Base-by-base conservation (phyloP, 2,329 filamentous ascomycete species). In the Alternaria hordeiaustralica region DNA sequence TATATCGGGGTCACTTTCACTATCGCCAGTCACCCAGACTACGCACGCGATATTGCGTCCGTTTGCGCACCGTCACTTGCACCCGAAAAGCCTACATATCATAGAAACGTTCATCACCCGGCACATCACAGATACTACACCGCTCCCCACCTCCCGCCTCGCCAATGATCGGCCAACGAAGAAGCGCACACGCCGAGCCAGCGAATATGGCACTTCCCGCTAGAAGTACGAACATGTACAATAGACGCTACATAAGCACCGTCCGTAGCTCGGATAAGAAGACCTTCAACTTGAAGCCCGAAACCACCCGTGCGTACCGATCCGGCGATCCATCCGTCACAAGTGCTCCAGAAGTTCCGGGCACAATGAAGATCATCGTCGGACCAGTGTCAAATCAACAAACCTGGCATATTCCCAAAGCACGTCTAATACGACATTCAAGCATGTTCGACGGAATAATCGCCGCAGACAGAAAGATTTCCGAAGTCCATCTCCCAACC, bases 131-230 rank as follows among this genome's bases (percentile, higher is more conserved):
- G 5, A 18, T 44, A 25, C 36, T n/a, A 21, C 23, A 25, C 18
- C 21, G 33, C 36, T 44, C 12, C 8, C 45, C 15, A 15, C 45
- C n/a, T n/a, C 12, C 21, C 6, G 1, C 11, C 12, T 26, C 45
- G 9, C 49, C 12, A 53, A 12, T 18, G 23, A 15, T 33, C 6
- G 13, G 49, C 30, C 20, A 53, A 33, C 30, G 10, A 53, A 53
- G 30, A 36, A 20, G n/a, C 18, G 28, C 49, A 36, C 55, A 20
- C 23, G 18, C 33, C 57, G n/a, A 51, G 26, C 6, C 33, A 13
- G 36, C 25, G 49, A 20, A 53, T 36, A 59, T 53, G 21, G 23
- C 21, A n/a, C 15, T 41, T 21, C 83, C 21, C 67, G 20, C 25
- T 18, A 57, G 53, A 36, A 23, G n/a, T 41, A 41, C 36, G n/a